Conservation (phyloP, 2,329 filamentous ascomycete species). For the Akanthomyces uredinophilus region DNA sequence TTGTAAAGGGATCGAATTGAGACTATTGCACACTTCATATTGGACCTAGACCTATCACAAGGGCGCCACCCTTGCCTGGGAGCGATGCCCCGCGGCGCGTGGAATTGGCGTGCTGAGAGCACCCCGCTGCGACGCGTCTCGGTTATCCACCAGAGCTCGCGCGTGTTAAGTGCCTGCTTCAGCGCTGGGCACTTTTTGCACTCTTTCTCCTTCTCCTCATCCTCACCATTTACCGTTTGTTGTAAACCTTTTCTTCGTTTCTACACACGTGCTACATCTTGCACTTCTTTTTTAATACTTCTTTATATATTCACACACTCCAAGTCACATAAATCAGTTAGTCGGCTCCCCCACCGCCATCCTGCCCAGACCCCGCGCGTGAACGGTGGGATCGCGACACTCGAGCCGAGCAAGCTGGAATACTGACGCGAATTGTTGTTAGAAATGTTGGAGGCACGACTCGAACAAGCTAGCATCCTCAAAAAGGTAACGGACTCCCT, state of each 20-base stretch:
- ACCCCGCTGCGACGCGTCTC: slow-evolving; percentile 28
- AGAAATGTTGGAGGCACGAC: slow-evolving; percentile 90
- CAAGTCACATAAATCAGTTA: slow-evolving; percentile 5
- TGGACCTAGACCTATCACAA: not conserved
- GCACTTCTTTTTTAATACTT: not conserved
- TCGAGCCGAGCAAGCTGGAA: not conserved
- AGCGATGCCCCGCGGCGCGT: slow-evolving; percentile 17
- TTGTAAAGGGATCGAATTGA: not conserved
- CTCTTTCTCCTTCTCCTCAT: not conserved
- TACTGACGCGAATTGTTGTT: slow-evolving; percentile 1
- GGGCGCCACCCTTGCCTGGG: not conserved
- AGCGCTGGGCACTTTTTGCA: slow-evolving; percentile 16
- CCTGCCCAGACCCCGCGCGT: not conserved
- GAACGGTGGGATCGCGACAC: not conserved
- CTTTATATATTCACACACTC: not conserved
- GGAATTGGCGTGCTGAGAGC: slow-evolving; percentile 9
- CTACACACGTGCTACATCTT: not conserved
- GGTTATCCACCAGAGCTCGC: slow-evolving; percentile 20
- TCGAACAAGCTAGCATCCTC: slow-evolving; percentile 87
- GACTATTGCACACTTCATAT: not conserved
- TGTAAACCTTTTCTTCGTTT: not conserved
- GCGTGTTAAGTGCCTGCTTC: slow-evolving; percentile 32
- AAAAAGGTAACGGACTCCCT: slow-evolving; percentile 68
- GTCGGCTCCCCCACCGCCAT: not conserved
- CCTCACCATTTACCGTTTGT: not conserved